These are phyloP conservation scores for Stromatinia cepivora DNA, from an alignment of 2,329 filamentous ascomycete genomes.

Conservation along the genomic window DNA sequence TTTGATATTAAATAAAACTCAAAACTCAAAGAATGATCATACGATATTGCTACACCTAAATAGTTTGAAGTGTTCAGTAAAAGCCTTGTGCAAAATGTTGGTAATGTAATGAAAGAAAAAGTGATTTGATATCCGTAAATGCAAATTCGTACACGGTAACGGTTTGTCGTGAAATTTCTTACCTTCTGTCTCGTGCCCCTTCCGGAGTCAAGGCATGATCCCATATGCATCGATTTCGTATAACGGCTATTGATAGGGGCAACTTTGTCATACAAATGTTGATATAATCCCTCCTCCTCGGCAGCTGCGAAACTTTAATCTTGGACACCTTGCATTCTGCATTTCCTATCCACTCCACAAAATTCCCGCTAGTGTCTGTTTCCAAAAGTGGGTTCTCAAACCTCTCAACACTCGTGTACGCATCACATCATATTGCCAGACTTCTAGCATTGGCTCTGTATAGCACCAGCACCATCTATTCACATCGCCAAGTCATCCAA, in stretches of 20 bases:
- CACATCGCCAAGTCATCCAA: not conserved
- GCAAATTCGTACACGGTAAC: not conserved
- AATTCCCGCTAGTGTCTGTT: not conserved
- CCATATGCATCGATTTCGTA: not conserved
- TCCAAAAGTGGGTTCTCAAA: not conserved
- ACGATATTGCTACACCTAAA: constrained; percentile 1
- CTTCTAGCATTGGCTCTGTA: constrained; percentile 1
- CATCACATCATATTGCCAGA: constrained; percentile 1
- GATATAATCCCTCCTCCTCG: constrained; percentile 7
- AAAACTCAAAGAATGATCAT: not conserved
- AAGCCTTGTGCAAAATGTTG: not conserved
- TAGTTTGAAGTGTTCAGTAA: not conserved
- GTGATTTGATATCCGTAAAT: not conserved
- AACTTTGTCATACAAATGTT: constrained; percentile 11
- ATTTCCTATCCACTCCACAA: not conserved
- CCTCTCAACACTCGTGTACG: not conserved
- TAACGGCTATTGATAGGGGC: not conserved
- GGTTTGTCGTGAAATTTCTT: not conserved
- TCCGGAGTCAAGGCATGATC: constrained; percentile 7
- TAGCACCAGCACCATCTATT: not conserved
- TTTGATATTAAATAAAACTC: not conserved
- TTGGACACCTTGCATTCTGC: not conserved
- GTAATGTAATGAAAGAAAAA: not conserved
- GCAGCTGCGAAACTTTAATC: not conserved
- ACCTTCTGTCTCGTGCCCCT: not conserved